Conservation (phyloP, 306 rosid species). For the Boehmeria nivea region DNA sequence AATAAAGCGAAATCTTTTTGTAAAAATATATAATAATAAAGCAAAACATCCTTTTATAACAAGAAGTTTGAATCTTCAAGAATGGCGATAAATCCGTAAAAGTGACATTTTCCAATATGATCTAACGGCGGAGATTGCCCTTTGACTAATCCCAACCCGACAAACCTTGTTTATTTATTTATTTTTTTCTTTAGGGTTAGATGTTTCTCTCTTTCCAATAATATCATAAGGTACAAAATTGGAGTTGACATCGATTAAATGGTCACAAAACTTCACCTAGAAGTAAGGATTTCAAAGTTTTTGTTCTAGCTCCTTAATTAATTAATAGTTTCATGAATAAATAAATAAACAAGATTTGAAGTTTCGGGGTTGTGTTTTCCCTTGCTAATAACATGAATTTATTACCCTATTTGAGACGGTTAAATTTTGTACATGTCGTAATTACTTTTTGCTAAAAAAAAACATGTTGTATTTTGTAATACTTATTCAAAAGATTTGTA, state of each 20-base stretch:
- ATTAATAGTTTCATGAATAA: background rate
- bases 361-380: background rate
- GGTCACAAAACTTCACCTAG: background rate
- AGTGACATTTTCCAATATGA: conserved; percentile 37
- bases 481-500: too few species aligned
- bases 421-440: too few species aligned
- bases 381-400: background rate
- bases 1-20: conserved; percentile 23
- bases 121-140: conserved; percentile 23
- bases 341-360: background rate
- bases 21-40: conserved; percentile 20
- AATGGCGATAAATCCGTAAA: conserved; percentile 23
- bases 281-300: background rate
- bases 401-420: too few species aligned
- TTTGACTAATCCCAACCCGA: conserved; percentile 21
- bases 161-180: conserved; percentile 17
- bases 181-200: too few species aligned
- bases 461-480: too few species aligned
- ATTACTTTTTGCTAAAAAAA: too few species aligned
- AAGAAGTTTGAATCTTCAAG: conserved; percentile 18
- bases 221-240: background rate
- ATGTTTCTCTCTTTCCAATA: background rate
- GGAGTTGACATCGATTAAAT: conserved; percentile 13
- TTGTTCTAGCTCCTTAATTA: too few species aligned
- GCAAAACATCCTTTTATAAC: conserved; percentile 33